Conservation (phyloP, 257 asterid species). For the Nyctanthes arbortristis region DNA sequence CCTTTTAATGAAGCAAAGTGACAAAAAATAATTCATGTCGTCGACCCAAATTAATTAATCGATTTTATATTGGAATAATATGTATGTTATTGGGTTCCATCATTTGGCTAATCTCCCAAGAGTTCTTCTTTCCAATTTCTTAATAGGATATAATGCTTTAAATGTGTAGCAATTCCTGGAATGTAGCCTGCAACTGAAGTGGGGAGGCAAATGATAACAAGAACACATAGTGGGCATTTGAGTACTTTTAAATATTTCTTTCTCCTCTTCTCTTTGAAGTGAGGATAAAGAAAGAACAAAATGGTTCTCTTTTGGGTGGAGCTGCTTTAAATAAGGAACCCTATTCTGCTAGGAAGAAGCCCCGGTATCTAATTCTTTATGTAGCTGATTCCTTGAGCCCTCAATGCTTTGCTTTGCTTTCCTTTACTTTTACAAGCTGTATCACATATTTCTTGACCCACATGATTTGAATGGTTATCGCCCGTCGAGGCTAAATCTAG, state of each 20-base stretch:
- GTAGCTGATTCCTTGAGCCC: no score
- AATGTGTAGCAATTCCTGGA: conserved; percentile 31
- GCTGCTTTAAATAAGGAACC: neutral
- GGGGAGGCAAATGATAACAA: conserved; percentile 50
- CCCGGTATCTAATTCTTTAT: neutral
- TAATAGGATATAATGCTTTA: neutral
- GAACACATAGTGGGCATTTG: conserved; percentile 19
- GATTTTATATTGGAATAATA: no score
- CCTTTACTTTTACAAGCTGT: neutral
- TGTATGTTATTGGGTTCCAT: no score
- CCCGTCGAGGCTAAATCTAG: neutral
- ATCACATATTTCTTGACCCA: no score
- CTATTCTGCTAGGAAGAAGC: neutral
- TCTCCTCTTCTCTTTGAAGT: conserved; percentile 14
- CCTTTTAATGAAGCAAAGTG: no score
- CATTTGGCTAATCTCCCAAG: neutral
- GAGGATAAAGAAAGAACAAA: conserved; percentile 51
- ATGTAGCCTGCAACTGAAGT: conserved; percentile 25
- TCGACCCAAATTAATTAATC: no score
- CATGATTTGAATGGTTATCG: neutral
- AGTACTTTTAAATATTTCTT: conserved; percentile 18
- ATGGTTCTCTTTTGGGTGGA: conserved; percentile 4
- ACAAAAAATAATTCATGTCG: no score
- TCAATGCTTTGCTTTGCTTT: no score
- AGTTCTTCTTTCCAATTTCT: neutral